Conservation (phyloP, 805 yeast genomes). For the Yamadazyma ubonensis region DNA sequence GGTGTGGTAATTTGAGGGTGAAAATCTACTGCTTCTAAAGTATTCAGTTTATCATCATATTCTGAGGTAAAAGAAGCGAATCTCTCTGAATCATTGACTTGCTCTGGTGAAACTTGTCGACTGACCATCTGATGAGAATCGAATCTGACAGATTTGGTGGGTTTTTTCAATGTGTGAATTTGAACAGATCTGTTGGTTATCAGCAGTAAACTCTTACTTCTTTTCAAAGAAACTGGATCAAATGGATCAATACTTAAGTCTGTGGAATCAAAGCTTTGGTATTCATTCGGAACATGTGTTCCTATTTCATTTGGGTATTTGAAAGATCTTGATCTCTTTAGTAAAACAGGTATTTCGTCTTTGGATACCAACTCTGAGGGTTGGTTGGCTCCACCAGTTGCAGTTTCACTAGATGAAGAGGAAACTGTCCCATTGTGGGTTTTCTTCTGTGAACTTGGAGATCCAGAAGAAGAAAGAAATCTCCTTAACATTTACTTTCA, state of each 20-base stretch:
- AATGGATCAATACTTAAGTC: slow-evolving; percentile 24
- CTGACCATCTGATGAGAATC: slow-evolving; percentile 6
- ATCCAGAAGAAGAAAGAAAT: slow-evolving; percentile 3
- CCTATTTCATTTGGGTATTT: slow-evolving; percentile 3
- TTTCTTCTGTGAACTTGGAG: background rate
- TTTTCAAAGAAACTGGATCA: slow-evolving; percentile 16
- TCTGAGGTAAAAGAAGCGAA: background rate
- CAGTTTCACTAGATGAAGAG: background rate
- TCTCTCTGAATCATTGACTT: background rate
- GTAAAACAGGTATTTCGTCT: slow-evolving; percentile 5
- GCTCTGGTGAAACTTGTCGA: background rate
- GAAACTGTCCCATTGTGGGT: background rate
- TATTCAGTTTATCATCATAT: slow-evolving; percentile 4
- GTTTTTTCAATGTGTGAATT: slow-evolving; percentile 10
- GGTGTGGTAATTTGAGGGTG: background rate
- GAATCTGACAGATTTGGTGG: slow-evolving; percentile 7
- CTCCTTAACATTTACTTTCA: slow-evolving; percentile 2
- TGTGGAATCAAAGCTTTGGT: slow-evolving; percentile 8
- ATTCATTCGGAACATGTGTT: background rate
- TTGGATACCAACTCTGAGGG: slow-evolving; percentile 4
- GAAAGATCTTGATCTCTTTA: slow-evolving; percentile 9
- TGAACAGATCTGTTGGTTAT: slow-evolving; percentile 12
- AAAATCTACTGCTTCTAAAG: slow-evolving; percentile 1
- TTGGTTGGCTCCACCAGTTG: no score
- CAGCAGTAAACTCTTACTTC: slow-evolving; percentile 17